Evolutionary conservation across 2,329 filamentous ascomycete species (phyloP).

Genomic region (Diaporthe sp.): DNA sequence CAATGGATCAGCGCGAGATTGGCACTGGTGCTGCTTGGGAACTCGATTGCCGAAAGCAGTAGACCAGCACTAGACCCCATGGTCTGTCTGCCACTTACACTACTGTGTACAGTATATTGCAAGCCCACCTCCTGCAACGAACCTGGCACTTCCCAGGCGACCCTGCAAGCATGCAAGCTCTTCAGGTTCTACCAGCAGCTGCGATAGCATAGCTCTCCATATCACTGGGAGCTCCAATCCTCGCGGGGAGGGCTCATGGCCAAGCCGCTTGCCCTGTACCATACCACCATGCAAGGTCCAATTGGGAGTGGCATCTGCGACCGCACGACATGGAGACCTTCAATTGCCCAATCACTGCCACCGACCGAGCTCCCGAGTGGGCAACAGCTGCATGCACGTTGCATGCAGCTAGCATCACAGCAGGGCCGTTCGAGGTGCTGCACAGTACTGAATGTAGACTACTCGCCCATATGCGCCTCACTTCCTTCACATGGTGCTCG

Average conservation of each 20-base stretch:
- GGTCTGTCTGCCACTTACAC: background rate
- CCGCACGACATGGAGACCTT: background rate
- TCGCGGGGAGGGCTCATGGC: slow-evolving; percentile 5
- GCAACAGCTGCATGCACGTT: slow-evolving; percentile 27
- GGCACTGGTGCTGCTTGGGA: slow-evolving; percentile 26
- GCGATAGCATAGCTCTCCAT: background rate
- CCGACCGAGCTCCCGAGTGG: slow-evolving; percentile 18
- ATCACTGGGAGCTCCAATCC: slow-evolving; percentile 6
- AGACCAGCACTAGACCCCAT: background rate
- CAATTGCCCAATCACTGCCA: slow-evolving; percentile 27
- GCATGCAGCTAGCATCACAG: slow-evolving; percentile 31
- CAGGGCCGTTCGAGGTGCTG: slow-evolving; percentile 5
- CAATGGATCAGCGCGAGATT: slow-evolving; percentile 27
- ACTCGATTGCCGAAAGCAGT: slow-evolving; percentile 31
- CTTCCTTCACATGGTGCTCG: background rate
- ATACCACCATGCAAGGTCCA: slow-evolving; percentile 5
- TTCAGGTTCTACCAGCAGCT: background rate
- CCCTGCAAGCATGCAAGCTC: background rate
- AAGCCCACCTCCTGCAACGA: background rate
- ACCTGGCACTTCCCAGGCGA: background rate
- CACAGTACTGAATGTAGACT: background rate
- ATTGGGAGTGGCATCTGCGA: slow-evolving; percentile 17
- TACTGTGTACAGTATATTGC: slow-evolving; percentile 17
- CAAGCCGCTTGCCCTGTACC: slow-evolving; percentile 19
- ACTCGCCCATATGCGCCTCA: slow-evolving; percentile 11